Base-by-base conservation (phyloP, 176 grass and related monocot species). In the Eleusine coracana region DNA sequence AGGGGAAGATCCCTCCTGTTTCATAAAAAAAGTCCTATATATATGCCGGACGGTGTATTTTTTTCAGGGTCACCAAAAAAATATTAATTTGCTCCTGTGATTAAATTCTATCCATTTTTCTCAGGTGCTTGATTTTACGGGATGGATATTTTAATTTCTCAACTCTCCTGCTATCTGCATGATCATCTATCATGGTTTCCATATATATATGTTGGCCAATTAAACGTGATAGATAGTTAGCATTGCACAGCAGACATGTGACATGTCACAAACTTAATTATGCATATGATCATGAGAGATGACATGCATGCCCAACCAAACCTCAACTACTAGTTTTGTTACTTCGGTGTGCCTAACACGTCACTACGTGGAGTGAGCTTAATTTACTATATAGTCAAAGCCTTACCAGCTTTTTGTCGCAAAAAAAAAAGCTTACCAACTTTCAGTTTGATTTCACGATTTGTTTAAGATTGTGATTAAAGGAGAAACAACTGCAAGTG, bases 401-500 rank as follows among this genome's bases (percentile, higher is more conserved):
- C 34, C 29, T 80, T 27, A 28, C 14, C 36, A 12, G 12, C 13
- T 54, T 55, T 55, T 36, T 40, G 15, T 34, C 31, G 31, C 31
- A 34, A 34, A 34, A 34, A 34, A 34, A 34, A 34, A 34, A 34
- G 31, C 31, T 34, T 34, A 34, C 31, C 31, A 34, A 34, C 31
- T 34, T 34, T 34, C 31, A 34, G 31, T 34, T 34, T 34, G 31
- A 34, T 34, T 34, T 34, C 31, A 34, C 31, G 31, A 34, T 34
- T 34, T 34, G 31, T 34, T 34, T 34, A 46, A 77, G 54, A 74
- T 73, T 31, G 0, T 80, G 59, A 40, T 71, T 76, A 62, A 36
- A 72, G 28, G 31, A 34, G 77, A 77, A 42, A 77, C 6, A 79
- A 68, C 29, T 75, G 36, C 49, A 36, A 60, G 17, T 65, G 61